These are phyloP conservation scores for Calonectria leucothoes DNA, from an alignment of 2,329 filamentous ascomycete species.

Conservation along the genomic window DNA sequence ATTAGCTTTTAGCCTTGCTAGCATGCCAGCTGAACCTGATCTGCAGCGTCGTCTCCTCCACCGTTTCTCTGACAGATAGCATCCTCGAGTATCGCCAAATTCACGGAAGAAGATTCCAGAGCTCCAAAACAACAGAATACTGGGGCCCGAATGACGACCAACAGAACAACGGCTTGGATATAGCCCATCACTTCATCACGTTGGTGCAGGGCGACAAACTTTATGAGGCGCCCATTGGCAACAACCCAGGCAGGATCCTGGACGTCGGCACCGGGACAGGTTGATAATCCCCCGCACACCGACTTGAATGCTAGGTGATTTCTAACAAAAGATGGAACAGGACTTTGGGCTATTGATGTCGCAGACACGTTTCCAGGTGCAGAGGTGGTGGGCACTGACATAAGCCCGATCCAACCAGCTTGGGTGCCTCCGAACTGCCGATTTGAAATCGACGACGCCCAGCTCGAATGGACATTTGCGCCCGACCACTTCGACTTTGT, in stretches of 20 bases:
- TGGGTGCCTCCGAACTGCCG: slow-evolving; percentile 11
- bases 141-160: slow-evolving; percentile 13
- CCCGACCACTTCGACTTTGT: slow-evolving; percentile 4
- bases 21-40: neutral
- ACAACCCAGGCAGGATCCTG: neutral
- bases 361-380: neutral
- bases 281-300: neutral
- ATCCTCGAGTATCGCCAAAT: slow-evolving; percentile 16
- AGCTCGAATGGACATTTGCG: slow-evolving; percentile 5
- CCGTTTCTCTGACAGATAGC: slow-evolving; percentile 2
- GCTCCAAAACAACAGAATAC: slow-evolving; percentile 3
- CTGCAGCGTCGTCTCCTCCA: neutral
- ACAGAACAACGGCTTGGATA: slow-evolving; percentile 7
- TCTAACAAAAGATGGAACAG: neutral
- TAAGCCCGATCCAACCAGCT: neutral
- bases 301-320: neutral
- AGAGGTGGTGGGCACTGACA: slow-evolving; percentile 7
- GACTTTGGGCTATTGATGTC: slow-evolving; percentile 17
- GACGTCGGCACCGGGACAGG: slow-evolving; percentile 17
- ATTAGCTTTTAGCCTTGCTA: neutral
- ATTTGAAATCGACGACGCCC: slow-evolving; percentile 15
- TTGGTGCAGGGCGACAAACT: neutral
- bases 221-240: slow-evolving; percentile 1
- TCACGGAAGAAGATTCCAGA: slow-evolving; percentile 10
- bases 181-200: slow-evolving; percentile 6